Conservation (phyloP, 441 rosid genomes). For the Pelargonium cotyledonis region DNA sequence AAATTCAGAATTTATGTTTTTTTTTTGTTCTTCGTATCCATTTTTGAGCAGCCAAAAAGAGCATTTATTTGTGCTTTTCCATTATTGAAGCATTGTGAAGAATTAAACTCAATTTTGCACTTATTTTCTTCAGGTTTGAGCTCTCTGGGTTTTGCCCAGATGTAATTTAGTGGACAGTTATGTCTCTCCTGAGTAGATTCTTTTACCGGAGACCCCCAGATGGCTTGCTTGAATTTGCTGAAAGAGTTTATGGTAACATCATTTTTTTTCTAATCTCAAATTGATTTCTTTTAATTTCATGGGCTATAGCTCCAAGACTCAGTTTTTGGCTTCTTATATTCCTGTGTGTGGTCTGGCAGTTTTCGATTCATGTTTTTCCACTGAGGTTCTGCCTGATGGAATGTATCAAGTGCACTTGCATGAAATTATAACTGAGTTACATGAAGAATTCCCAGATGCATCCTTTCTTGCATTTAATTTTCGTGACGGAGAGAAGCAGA, state of each 20-base stretch:
- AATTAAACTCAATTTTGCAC: background rate
- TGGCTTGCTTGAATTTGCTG: slow-evolving; percentile 89
- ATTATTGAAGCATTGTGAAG: background rate
- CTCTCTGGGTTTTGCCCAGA: slow-evolving; percentile 18
- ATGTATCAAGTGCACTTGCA: slow-evolving; percentile 62
- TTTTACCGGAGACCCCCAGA: slow-evolving; percentile 89
- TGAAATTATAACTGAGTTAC: slow-evolving; percentile 59
- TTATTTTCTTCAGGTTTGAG: slow-evolving; percentile 25
- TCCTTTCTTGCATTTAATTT: slow-evolving; percentile 79
- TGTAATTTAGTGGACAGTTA: slow-evolving; percentile 27
- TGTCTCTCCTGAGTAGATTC: slow-evolving; percentile 85
- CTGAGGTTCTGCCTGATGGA: slow-evolving; percentile 68
- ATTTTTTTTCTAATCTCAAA: slow-evolving; percentile 1
- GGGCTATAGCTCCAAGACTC: background rate
- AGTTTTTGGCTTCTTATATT: slow-evolving; percentile 5
- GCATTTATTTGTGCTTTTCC: background rate
- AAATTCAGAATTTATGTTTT: background rate
- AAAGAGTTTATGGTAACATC: slow-evolving; percentile 78
- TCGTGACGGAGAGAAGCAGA: slow-evolving; percentile 72
- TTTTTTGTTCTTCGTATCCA: no score
- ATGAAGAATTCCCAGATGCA: slow-evolving; percentile 76
- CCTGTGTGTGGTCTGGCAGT: slow-evolving; percentile 38
- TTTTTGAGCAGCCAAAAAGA: background rate
- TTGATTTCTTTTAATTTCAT: background rate
- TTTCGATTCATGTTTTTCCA: slow-evolving; percentile 88